phyloP scores from a whole-genome alignment of 2,329 filamentous ascomycete species.

The Balansia obtecta region DNA sequence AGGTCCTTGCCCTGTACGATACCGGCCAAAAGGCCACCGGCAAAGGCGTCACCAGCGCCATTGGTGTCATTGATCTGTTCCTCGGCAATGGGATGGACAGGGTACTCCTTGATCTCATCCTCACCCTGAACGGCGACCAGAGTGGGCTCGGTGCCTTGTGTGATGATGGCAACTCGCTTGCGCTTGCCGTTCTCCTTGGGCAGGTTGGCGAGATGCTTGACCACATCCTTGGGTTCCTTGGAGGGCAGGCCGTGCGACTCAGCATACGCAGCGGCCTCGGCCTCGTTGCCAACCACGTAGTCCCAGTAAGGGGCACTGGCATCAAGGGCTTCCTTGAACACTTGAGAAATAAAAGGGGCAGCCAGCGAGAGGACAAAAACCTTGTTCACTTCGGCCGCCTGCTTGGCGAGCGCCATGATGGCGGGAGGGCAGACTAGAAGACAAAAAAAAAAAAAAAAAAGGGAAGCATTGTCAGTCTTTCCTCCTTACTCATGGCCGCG shows the following conservation, averaged over 20 bases:
- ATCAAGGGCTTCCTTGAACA: constrained; percentile 95
- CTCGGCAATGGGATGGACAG: constrained; percentile 66
- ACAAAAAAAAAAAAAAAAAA: too few species aligned
- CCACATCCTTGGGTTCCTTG: constrained; percentile 73
- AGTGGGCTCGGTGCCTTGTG: constrained; percentile 86
- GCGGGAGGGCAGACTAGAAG: constrained; percentile 74
- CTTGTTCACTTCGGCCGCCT: constrained; percentile 85
- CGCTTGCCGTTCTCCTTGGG: constrained; percentile 86
- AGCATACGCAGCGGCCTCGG: constrained; percentile 80
- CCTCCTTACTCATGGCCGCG: background rate
- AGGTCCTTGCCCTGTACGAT: constrained; percentile 75
- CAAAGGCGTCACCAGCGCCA: constrained; percentile 93
- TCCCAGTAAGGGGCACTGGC: constrained; percentile 83
- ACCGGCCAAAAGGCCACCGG: constrained; percentile 84
- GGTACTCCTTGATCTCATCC: constrained; percentile 60
- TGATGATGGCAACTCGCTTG: constrained; percentile 79
- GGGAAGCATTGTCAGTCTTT: background rate
- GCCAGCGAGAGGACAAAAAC: constrained; percentile 82
- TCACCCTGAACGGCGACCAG: constrained; percentile 67
- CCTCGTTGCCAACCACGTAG: constrained; percentile 94
- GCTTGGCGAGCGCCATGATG: constrained; percentile 78
- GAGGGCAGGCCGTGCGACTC: constrained; percentile 64
- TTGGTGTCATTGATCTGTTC: constrained; percentile 89
- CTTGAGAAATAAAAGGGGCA: constrained; percentile 89
- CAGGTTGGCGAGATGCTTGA: constrained; percentile 70